Conservation (phyloP, 352 stramenopile genomes). For the Globisporangium lucens region DNA sequence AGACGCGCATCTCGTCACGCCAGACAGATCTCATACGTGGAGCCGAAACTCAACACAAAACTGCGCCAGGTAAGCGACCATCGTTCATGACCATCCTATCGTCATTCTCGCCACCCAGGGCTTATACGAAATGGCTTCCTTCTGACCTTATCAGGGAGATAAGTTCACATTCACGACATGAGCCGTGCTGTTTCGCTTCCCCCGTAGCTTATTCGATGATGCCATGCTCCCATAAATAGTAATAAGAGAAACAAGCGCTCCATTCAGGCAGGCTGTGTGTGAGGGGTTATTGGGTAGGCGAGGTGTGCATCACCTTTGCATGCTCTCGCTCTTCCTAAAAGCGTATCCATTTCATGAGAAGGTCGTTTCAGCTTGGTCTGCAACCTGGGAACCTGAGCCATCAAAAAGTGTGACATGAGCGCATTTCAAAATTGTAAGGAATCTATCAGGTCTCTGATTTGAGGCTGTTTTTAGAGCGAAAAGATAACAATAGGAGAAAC, state of each 20-base stretch:
- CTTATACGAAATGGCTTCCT: conserved; percentile 9
- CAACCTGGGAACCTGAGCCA: neutral
- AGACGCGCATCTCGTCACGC: conserved; percentile 28
- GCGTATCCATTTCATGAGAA: conserved; percentile 8
- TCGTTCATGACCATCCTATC: neutral
- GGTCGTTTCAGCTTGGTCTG: conserved; percentile 8
- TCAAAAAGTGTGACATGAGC: conserved; percentile 15
- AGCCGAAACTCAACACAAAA: conserved; percentile 80
- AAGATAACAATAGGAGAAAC: neutral
- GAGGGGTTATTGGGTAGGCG: neutral
- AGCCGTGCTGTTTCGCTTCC: conserved; percentile 12
- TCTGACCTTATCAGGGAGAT: conserved; percentile 42
- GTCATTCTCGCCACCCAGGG: neutral
- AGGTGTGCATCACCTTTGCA: neutral
- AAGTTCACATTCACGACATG: conserved; percentile 77
- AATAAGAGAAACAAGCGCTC: neutral
- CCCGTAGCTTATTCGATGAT: conserved; percentile 1
- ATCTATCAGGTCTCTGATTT: neutral
- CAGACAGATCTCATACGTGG: conserved; percentile 52
- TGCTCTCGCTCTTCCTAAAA: conserved; percentile 1
- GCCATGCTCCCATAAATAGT: conserved; percentile 4
- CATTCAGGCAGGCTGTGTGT: neutral
- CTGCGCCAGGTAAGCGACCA: conserved; percentile 55
- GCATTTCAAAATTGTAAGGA: conserved; percentile 10
- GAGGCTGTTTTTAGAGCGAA: conserved; percentile 8